Evolutionary conservation across 164 flowering plant genomes (phyloP).

Genomic region (Vitis rupestris): DNA sequence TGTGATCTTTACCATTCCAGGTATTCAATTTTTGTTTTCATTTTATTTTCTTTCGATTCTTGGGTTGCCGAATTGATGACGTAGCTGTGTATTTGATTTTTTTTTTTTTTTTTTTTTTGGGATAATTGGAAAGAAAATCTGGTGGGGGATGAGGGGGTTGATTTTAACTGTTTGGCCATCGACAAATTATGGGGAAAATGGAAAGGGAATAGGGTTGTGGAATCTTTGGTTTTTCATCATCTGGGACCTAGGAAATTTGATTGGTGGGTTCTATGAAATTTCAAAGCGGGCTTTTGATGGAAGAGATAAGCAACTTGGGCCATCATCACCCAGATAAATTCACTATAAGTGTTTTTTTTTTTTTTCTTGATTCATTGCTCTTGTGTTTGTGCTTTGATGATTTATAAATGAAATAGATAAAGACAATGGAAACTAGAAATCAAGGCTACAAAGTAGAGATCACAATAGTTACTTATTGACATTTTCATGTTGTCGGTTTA

Average conservation of each 20-base stretch:
- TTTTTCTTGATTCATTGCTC: not conserved
- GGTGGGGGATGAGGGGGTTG: not conserved
- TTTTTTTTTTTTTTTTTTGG: not conserved
- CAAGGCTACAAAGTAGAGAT: constrained; percentile 75
- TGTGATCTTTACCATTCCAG: constrained; percentile 76
- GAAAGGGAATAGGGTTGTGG: not conserved
- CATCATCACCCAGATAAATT: constrained; percentile 74
- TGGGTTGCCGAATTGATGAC: too few relatives aligned
- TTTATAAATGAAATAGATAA: constrained; percentile 45
- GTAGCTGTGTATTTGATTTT: not conserved
- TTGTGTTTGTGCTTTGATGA: not conserved
- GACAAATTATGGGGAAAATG: not conserved
- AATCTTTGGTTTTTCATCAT: not conserved
- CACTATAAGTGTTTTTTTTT: constrained; percentile 37
- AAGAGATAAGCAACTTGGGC: constrained; percentile 65
- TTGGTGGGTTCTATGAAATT: constrained; percentile 8
- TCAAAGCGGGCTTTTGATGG: constrained; percentile 65
- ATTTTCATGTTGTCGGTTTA: not conserved
- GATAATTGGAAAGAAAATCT: not conserved
- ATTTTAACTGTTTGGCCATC: not conserved
- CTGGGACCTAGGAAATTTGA: not conserved
- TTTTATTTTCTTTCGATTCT: too few relatives aligned
- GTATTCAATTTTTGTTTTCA: constrained; percentile 13
- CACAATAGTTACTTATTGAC: constrained; percentile 66
- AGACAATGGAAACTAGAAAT: constrained; percentile 54